Conservation (phyloP, 2,329 filamentous ascomycete genomes). For the Cercospora nicotianae region DNA sequence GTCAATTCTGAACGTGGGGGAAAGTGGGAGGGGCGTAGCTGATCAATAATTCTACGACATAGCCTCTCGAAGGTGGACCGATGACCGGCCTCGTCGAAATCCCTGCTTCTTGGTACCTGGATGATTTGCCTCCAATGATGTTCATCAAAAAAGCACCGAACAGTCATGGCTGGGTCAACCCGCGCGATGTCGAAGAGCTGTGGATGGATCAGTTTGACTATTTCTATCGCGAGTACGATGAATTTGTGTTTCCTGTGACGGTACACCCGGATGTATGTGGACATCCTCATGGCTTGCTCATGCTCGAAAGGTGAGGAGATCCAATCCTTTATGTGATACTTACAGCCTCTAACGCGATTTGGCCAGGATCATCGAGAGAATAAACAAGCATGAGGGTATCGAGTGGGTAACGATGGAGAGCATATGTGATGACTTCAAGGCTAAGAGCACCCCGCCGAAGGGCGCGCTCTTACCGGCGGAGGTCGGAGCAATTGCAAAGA, state of each 20-base stretch:
- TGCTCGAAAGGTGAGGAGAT: constrained; percentile 63
- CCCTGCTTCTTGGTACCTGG: constrained; percentile 65
- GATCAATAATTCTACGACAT: background rate
- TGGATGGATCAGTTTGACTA: constrained; percentile 70
- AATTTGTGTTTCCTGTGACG: constrained; percentile 75
- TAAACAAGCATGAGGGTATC: constrained; percentile 63
- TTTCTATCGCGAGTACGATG: constrained; percentile 74
- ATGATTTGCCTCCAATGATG: constrained; percentile 64
- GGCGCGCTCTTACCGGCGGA: constrained; percentile 63
- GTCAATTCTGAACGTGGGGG: background rate
- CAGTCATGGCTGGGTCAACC: constrained; percentile 60
- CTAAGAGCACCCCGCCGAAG: constrained; percentile 57
- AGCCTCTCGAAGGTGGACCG: constrained; percentile 57
- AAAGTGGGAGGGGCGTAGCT: background rate
- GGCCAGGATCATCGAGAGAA: constrained; percentile 62
- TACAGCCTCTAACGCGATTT: background rate
- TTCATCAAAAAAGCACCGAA: constrained; percentile 68
- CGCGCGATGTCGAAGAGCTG: constrained; percentile 63
- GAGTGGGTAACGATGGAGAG: constrained; percentile 70
- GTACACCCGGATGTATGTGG: constrained; percentile 74
- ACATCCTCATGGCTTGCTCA: constrained; percentile 68
- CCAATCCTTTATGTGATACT: background rate
- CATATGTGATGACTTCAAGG: constrained; percentile 73
- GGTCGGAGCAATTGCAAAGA: constrained; percentile 54
- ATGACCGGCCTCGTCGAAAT: constrained; percentile 67